These are phyloP conservation scores for Knufia petricola DNA, from an alignment of 2,329 filamentous ascomycete species.

Conservation along the genomic window DNA sequence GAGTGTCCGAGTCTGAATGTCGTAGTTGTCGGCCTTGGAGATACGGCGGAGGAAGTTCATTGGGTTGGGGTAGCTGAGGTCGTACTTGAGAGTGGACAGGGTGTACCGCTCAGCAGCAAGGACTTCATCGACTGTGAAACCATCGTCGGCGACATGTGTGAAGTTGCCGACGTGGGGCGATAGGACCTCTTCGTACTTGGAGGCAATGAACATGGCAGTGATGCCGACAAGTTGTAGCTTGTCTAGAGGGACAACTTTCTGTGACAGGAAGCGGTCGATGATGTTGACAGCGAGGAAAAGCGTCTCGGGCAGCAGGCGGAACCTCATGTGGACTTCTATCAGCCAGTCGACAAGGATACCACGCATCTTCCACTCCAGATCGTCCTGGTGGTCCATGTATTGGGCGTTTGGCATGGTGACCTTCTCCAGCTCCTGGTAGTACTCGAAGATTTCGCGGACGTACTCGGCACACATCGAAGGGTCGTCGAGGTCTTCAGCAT, in stretches of 20 bases:
- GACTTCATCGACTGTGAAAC: constrained; percentile 90
- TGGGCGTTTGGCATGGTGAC: constrained; percentile 75
- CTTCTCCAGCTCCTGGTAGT: constrained; percentile 77
- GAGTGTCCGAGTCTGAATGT: constrained; percentile 92
- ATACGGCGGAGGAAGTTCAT: constrained; percentile 99
- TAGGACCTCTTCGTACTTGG: constrained; percentile 96
- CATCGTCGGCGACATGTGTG: constrained; percentile 91
- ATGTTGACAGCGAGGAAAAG: constrained; percentile 96
- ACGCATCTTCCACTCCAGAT: constrained; percentile 97
- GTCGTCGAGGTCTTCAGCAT: constrained; percentile 81
- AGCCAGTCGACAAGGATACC: constrained; percentile 97
- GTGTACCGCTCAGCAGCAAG: constrained; percentile 95
- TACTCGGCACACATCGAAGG: constrained; percentile 98
- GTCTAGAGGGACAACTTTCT: constrained; percentile 91
- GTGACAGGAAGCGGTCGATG: constrained; percentile 92
- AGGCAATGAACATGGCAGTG: constrained; percentile 98
- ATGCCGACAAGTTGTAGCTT: constrained; percentile 93
- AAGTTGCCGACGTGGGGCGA: constrained; percentile 97
- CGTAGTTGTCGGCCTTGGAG: constrained; percentile 98
- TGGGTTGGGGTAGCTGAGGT: constrained; percentile 95
- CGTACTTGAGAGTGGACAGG: constrained; percentile 82
- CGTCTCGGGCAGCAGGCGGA: constrained; percentile 90
- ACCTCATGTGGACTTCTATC: constrained; percentile 94
- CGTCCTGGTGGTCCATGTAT: constrained; percentile 91
- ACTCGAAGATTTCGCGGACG: constrained; percentile 93